Conservation (phyloP, 2,329 filamentous ascomycete genomes). For the Hypocrella siamensis region DNA sequence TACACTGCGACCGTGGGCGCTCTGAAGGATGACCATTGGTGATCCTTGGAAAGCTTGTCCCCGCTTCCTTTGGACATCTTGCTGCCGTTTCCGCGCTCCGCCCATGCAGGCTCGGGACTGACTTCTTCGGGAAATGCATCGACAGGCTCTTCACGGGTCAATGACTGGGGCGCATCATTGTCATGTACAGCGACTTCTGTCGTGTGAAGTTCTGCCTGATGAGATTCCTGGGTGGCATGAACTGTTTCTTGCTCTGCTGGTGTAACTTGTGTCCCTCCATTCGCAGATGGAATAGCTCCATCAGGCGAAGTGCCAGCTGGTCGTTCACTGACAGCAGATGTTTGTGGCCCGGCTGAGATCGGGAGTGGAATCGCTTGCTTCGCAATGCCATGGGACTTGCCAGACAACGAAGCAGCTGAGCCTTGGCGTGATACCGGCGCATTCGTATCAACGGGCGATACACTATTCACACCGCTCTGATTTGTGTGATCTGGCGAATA, state of each 20-base stretch:
- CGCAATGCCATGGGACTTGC: neutral
- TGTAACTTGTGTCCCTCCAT: no score
- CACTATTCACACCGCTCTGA: neutral
- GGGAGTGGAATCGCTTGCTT: no score
- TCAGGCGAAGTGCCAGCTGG: no score
- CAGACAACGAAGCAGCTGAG: neutral
- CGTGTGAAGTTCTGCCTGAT: no score
- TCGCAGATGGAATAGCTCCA: no score
- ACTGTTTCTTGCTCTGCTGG: no score
- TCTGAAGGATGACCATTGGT: neutral
- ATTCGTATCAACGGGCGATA: neutral
- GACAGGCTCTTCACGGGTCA: neutral
- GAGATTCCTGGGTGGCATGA: no score
- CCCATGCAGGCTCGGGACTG: neutral
- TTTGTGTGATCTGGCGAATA: neutral
- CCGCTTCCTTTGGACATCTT: neutral
- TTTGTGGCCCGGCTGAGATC: no score
- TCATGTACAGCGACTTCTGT: no score
- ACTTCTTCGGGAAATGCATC: neutral
- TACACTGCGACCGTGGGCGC: neutral
- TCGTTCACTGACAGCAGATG: neutral
- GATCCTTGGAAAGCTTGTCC: neutral
- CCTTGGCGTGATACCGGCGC: neutral
- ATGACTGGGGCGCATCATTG: neutral
- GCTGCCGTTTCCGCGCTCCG: neutral